A percentile compares a stretch with the other conserved stretches of the same genome.
These are phyloP conservation scores for Fusarium neocosmosporiellum DNA, from an alignment of 2,329 filamentous ascomycete species.

Conservation along the genomic window DNA sequence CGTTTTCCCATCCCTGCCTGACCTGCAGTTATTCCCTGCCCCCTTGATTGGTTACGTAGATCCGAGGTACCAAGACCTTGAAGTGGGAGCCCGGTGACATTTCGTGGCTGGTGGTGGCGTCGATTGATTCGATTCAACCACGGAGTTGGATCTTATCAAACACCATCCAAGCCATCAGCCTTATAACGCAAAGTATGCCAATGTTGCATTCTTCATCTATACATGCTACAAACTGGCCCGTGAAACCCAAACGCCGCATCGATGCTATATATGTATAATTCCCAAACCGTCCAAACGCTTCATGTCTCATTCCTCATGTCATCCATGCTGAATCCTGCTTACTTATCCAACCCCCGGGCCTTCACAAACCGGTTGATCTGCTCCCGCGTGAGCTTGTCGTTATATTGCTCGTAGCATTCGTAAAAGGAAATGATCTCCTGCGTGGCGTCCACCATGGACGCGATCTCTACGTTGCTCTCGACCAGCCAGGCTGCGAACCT, in stretches of 20 bases:
- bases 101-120: constrained; percentile 2
- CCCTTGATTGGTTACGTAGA: background rate
- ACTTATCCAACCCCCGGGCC: constrained; percentile 66
- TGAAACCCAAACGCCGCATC: constrained; percentile 29
- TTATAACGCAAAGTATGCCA: background rate
- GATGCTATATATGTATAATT: constrained; percentile 5
- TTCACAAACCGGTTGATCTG: constrained; percentile 71
- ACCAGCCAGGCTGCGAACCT: constrained; percentile 81
- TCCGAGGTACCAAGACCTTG: background rate
- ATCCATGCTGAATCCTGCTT: constrained; percentile 12
- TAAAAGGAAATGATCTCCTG: constrained; percentile 94
- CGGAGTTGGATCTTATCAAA: background rate
- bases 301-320: constrained; percentile 40
- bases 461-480: constrained; percentile 86
- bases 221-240: background rate
- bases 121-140: background rate
- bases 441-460: constrained; percentile 86
- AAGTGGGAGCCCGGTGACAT: background rate
- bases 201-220: background rate
- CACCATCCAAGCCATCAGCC: constrained; percentile 1
- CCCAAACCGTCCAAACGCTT: constrained; percentile 20
- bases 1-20: background rate
- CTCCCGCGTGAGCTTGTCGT: constrained; percentile 68
- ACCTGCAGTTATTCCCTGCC: background rate
- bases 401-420: constrained; percentile 73